These are phyloP conservation scores for Nicotiana noctiflora DNA, from an alignment of 257 asterid species.

Conservation along the genomic window DNA sequence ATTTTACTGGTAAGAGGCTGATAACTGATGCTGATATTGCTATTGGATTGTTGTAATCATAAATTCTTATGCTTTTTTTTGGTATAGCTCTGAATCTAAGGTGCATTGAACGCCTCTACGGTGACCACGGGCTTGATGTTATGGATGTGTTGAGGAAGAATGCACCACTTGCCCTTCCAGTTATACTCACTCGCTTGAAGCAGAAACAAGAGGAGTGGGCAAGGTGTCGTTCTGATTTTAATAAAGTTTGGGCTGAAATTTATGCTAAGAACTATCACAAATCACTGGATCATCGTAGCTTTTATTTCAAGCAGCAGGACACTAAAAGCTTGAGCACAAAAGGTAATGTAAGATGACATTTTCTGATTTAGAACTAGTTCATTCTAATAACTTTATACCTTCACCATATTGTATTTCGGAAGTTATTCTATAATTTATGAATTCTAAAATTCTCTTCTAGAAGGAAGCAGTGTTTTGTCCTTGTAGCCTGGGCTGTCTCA, in stretches of 20 bases:
- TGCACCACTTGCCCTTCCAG: slow-evolving; percentile 78
- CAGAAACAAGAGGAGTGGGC: slow-evolving; percentile 98
- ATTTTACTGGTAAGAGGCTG: slow-evolving; percentile 56
- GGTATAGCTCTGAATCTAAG: slow-evolving; percentile 67
- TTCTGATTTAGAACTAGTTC: slow-evolving; percentile 19
- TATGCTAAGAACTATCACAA: slow-evolving; percentile 87
- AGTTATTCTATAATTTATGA: too few relatives aligned
- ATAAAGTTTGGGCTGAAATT: slow-evolving; percentile 94
- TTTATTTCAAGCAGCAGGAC: slow-evolving; percentile 96
- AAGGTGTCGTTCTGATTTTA: slow-evolving; percentile 85
- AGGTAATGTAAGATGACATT: slow-evolving; percentile 48
- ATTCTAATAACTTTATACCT: not conserved
- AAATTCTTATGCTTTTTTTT: slow-evolving; percentile 11
- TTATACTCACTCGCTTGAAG: slow-evolving; percentile 81
- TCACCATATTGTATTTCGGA: too few relatives aligned
- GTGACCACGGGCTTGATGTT: slow-evolving; percentile 99
- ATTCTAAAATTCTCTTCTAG: not conserved
- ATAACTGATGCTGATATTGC: slow-evolving; percentile 19
- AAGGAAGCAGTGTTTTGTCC: not conserved
- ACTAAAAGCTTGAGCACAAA: slow-evolving; percentile 80
- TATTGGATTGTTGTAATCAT: slow-evolving; percentile 12
- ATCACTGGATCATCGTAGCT: slow-evolving; percentile 96
- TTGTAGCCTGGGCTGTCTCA: not conserved
- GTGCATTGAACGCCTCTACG: slow-evolving; percentile 95
- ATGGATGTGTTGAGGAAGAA: slow-evolving; percentile 82